Evolutionary conservation across 1,284 basidiomycete species (phyloP), one percentile per base, ranked within the genome.

Genomic region (Agroathelia rolfsii): DNA sequence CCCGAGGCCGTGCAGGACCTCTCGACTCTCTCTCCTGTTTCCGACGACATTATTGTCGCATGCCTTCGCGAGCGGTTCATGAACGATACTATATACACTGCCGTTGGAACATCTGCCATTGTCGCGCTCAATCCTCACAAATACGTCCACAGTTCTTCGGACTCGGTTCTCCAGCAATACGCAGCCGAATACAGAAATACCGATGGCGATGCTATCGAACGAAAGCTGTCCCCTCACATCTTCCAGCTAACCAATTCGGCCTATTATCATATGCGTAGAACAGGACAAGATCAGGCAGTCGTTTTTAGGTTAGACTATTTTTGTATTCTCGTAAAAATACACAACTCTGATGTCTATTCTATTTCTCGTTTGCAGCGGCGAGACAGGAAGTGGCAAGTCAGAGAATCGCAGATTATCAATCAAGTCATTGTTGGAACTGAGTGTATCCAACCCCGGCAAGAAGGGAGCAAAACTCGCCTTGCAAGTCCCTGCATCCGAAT

Each of bases 201-300:
- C 63, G 76, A n/a, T n/a, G n/a, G n/a, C 22, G 72, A 81, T 44
- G 72, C 71, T 2, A 62, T 63, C 3, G 69, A 70, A 41, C 62
- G 68, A 43, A 70, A 62, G n/a, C 61, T 81, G 0, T 71, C 76
- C 0, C 86, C 86, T 2, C 88, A 92, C 51, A 78, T 97, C 35
- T 97, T 94, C 56, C 79, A 88, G 42, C 68, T 87, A 23, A 85
- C 87, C 5, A 82, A 90, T 51, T 82, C 85, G 59, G 82, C 88
- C 8, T 97, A 95, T 61, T 96, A 92, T 56, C 90, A 97, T 60
- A 96, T 97, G 90, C 70, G 78, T 32, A 68, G 94, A 44, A 97
- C 93, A 0, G 74, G 76, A 1, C 88, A 95, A 62, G 94, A 98
- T 58, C 92, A 97, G 61, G 76, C 79, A 38, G 71, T 98, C 24